Evolutionary conservation across 1,139 yeast genomes (phyloP).

Genomic region (Suhomyces guaymorum): DNA sequence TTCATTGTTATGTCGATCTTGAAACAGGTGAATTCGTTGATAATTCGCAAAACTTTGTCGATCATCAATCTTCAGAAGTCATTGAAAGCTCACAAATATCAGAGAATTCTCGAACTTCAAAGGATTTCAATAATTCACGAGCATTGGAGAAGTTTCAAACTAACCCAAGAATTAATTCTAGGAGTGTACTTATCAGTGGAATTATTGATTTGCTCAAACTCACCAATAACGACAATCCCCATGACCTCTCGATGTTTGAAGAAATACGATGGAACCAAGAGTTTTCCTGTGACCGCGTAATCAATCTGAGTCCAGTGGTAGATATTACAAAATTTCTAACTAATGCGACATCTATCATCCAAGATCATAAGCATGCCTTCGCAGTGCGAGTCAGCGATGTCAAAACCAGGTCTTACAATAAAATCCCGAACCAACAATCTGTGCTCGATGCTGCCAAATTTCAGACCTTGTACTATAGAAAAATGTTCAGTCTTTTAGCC

Average conservation of each 20-base stretch:
- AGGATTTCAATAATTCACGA: no score
- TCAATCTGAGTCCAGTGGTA: slow-evolving; percentile 17
- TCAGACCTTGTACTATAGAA: slow-evolving; percentile 58
- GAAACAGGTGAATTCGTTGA: slow-evolving; percentile 25
- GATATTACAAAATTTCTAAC: slow-evolving; percentile 27
- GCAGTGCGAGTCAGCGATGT: slow-evolving; percentile 44
- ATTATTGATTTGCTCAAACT: slow-evolving; percentile 54
- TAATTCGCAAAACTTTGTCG: slow-evolving; percentile 1
- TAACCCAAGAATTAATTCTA: no score
- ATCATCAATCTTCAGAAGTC: no score
- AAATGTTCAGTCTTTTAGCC: slow-evolving; percentile 20
- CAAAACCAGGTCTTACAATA: slow-evolving; percentile 51
- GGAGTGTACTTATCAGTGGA: slow-evolving; percentile 56
- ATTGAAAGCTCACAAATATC: no score
- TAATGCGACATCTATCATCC: slow-evolving; percentile 19
- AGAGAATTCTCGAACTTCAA: no score
- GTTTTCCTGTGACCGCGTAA: slow-evolving; percentile 12
- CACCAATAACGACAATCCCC: slow-evolving; percentile 16
- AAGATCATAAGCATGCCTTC: slow-evolving; percentile 15
- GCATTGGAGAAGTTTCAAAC: no score
- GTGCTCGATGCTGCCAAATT: slow-evolving; percentile 51
- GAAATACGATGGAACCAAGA: slow-evolving; percentile 22
- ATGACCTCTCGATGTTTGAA: slow-evolving; percentile 25
- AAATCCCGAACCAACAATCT: slow-evolving; percentile 47
- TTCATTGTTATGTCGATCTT: slow-evolving; percentile 52